Conservation (phyloP, 2,329 filamentous ascomycete species). For the Paecilomyces variotii region DNA sequence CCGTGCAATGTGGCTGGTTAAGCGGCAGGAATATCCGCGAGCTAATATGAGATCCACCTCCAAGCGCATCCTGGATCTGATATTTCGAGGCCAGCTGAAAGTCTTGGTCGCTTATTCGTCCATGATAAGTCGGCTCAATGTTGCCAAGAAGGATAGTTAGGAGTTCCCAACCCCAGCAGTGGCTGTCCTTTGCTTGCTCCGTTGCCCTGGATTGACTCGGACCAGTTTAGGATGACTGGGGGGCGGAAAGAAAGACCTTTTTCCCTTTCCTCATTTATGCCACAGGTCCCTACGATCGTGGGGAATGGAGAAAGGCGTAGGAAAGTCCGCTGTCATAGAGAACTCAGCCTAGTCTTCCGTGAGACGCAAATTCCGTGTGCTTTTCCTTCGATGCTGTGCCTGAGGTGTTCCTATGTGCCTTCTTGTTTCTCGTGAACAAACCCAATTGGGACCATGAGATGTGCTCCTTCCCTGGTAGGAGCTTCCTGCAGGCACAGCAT, state of each 20-base stretch:
- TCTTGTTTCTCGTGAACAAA: not conserved
- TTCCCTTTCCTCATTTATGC: not conserved
- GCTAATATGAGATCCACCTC: not conserved
- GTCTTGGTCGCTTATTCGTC: not conserved
- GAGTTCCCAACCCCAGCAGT: not conserved
- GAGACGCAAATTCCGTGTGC: not conserved
- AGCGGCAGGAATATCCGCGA: not conserved
- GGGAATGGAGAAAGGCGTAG: not conserved
- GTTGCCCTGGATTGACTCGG: not conserved
- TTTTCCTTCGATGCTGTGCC: not conserved
- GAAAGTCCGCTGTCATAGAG: not conserved
- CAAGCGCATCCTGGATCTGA: not conserved
- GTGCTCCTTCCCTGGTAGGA: constrained; percentile 2
- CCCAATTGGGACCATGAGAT: not conserved
- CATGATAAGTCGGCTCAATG: not conserved
- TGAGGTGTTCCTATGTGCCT: not conserved
- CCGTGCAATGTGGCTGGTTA: not conserved
- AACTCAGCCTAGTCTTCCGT: not conserved
- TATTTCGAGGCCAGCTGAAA: not conserved
- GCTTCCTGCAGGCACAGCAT: constrained; percentile 1
- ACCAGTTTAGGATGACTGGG: not conserved
- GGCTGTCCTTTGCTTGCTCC: not conserved
- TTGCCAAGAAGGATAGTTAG: not conserved
- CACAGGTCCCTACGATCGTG: not conserved
- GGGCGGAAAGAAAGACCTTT: not conserved